Percentiles rank a stretch among this genome's conserved stretches.
Conservation (phyloP, 768 basidiomycete genomes). For the Podaxis pistillaris region DNA sequence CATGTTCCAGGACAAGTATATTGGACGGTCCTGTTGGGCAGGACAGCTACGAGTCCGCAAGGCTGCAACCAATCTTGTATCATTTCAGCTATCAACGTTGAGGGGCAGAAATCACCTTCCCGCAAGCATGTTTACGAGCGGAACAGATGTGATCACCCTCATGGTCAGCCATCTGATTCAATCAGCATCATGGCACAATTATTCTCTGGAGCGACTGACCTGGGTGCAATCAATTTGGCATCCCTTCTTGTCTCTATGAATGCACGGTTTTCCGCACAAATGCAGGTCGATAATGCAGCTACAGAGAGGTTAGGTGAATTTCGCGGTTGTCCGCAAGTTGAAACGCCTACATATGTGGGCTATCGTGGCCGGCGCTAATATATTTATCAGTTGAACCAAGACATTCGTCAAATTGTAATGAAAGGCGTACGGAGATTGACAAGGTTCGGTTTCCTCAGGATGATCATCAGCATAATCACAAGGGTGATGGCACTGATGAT, state of each 20-base stretch:
- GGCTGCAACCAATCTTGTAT: conserved; percentile 28
- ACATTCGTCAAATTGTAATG: not conserved
- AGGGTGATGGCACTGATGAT: conserved; percentile 41
- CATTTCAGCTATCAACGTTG: not conserved
- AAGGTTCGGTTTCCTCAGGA: conserved; percentile 29
- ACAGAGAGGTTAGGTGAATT: not conserved
- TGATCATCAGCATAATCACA: conserved; percentile 45
- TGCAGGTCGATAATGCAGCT: conserved; percentile 54
- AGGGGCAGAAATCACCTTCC: conserved; percentile 34
- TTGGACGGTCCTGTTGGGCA: conserved; percentile 21
- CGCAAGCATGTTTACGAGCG: conserved; percentile 53
- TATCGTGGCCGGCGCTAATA: conserved; percentile 58
- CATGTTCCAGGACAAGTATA: conserved; percentile 45
- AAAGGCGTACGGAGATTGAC: conserved; percentile 43
- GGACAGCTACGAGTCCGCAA: conserved; percentile 32
- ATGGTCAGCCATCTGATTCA: conserved; percentile 44
- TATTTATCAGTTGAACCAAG: not conserved
- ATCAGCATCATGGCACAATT: not conserved
- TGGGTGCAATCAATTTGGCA: conserved; percentile 53
- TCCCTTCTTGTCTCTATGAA: conserved; percentile 42
- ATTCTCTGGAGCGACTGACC: conserved; percentile 26
- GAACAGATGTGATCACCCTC: conserved; percentile 52
- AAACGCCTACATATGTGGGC: conserved; percentile 48
- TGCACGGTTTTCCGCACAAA: conserved; percentile 54
- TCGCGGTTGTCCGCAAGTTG: not conserved